phyloP scores from a whole-genome alignment of 306 rosid genomes.

The Cucumis sativus region Cucumber_9930_V3 NC_026658.2:4133001-4133500 shows the following conservation, averaged over 20 bases:
- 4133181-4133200: background rate
- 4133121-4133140: too few relatives aligned
- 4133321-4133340: background rate
- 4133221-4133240: background rate
- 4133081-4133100: too few relatives aligned
- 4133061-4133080: too few relatives aligned
- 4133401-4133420: background rate
- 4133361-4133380: background rate
- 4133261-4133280: background rate
- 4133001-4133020: too few relatives aligned
- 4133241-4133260: background rate
- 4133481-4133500: slow-evolving; percentile 97
- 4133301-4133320: background rate
- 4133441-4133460: slow-evolving; percentile 1
- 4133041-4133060: too few relatives aligned
- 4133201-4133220: background rate
- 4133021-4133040: too few relatives aligned
- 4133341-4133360: background rate
- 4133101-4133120: too few relatives aligned
- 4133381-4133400: background rate
- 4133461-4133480: slow-evolving; percentile 73
- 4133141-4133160: background rate
- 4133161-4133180: background rate
- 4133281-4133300: background rate
- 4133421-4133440: background rate